phyloP scores from a whole-genome alignment of 2,329 filamentous ascomycete species.

The Pseudogymnoascus sp. region DNA sequence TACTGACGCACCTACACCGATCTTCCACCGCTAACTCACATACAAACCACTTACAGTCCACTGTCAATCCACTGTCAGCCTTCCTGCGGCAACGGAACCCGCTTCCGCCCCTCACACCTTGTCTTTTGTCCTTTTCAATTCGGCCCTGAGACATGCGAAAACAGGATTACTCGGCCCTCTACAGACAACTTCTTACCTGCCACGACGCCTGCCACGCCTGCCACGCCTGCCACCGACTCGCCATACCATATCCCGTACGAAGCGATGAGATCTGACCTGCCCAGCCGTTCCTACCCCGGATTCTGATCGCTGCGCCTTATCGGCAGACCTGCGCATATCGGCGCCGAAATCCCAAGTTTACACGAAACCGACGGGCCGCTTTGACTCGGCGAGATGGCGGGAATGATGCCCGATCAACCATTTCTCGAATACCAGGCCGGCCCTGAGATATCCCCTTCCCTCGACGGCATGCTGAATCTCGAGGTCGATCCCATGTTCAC shows the following conservation, averaged over 20 bases:
- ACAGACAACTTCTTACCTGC: not conserved
- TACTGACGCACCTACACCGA: too few species aligned
- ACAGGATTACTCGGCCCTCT: not conserved
- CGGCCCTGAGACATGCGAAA: not conserved
- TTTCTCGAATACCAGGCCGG: slow-evolving; percentile 1
- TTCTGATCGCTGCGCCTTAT: not conserved
- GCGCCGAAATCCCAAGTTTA: not conserved
- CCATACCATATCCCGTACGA: not conserved
- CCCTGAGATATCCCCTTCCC: not conserved
- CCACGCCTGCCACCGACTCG: not conserved
- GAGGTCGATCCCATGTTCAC: slow-evolving; percentile 20
- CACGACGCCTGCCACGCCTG: not conserved
- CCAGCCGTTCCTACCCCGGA: not conserved
- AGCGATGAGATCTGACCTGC: not conserved
- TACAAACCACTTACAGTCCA: too few species aligned
- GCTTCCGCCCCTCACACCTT: not conserved
- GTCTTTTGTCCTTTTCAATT: not conserved
- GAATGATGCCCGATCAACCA: slow-evolving; percentile 6
- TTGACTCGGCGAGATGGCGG: not conserved
- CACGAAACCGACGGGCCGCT: not conserved
- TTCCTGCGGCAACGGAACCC: not conserved
- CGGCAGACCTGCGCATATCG: not conserved
- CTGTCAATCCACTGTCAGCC: too few species aligned
- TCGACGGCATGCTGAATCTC: slow-evolving; percentile 5
- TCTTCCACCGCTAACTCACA: too few species aligned